These are phyloP conservation scores for Clausena lansium DNA, from an alignment of 345 rosid species.

Conservation along the genomic window DNA sequence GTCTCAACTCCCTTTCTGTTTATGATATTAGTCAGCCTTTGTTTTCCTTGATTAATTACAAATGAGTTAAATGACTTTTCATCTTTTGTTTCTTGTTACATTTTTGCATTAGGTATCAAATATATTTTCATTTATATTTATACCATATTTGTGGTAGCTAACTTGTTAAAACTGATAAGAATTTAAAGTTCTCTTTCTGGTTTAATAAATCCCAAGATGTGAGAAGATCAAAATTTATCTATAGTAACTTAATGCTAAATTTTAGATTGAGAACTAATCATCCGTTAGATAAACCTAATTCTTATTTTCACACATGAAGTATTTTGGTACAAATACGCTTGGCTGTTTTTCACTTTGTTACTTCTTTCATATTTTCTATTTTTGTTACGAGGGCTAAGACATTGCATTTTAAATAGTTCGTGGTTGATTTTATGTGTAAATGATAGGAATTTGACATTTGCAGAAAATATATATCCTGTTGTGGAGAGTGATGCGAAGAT, in stretches of 20 bases:
- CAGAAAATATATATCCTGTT: slow-evolving; percentile 41
- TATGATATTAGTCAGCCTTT: not conserved
- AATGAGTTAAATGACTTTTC: not conserved
- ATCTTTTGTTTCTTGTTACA: not conserved
- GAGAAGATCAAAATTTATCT: not conserved
- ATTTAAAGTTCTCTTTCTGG: not conserved
- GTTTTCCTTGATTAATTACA: not conserved
- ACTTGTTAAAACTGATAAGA: not conserved
- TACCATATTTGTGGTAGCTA: not conserved
- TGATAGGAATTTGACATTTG: slow-evolving; percentile 21
- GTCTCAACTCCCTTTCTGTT: slow-evolving; percentile 1
- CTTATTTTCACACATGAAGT: not conserved
- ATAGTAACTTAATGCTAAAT: not conserved
- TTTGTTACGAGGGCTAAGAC: not conserved
- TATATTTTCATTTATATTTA: not conserved
- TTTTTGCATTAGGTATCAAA: not conserved
- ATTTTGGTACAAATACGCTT: not conserved
- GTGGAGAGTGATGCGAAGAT: slow-evolving; percentile 24
- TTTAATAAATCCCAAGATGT: not conserved
- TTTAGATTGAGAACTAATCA: not conserved
- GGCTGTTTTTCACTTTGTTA: not conserved
- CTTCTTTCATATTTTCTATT: not conserved
- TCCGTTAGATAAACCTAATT: not conserved
- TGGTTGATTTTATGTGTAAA: slow-evolving; percentile 9
- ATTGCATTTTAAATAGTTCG: not conserved